Conservation (phyloP, 2,329 filamentous ascomycete species). For the Thielaviopsis populi region DNA sequence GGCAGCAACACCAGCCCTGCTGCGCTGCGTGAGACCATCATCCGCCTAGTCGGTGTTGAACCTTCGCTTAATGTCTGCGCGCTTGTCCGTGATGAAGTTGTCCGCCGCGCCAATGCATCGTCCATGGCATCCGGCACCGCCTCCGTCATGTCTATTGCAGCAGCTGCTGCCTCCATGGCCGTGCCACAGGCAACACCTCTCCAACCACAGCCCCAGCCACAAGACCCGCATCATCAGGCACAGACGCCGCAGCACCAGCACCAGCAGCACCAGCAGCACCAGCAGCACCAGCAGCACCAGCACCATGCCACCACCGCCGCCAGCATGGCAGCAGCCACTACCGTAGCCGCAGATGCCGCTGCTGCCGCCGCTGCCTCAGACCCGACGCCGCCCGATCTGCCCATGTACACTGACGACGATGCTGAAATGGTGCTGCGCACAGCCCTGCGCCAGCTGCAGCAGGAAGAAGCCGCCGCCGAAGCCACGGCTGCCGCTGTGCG, state of each 20-base stretch:
- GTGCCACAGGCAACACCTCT: conserved; percentile 16
- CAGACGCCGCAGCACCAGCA: conserved; percentile 9
- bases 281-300: conserved; percentile 12
- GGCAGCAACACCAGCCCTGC: conserved; percentile 38
- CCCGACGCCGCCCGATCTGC: conserved; percentile 20
- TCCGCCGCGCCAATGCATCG: conserved; percentile 24
- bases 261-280: conserved; percentile 12
- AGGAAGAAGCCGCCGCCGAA: conserved; percentile 43
- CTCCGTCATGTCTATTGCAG: conserved; percentile 10
- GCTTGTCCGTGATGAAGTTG: conserved; percentile 42
- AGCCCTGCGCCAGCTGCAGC: conserved; percentile 42
- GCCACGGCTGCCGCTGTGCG: conserved; percentile 40
- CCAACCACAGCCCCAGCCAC: not conserved
- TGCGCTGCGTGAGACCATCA: conserved; percentile 42
- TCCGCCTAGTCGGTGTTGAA: conserved; percentile 41
- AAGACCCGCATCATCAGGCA: not conserved
- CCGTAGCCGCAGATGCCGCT: conserved; percentile 1
- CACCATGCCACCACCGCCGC: conserved; percentile 10
- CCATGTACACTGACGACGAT: conserved; percentile 36
- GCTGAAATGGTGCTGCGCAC: conserved; percentile 44
- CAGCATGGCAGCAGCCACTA: conserved; percentile 5
- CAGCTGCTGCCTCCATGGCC: conserved; percentile 18
- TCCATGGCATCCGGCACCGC: not conserved
- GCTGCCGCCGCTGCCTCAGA: conserved; percentile 18
- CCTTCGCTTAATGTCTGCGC: conserved; percentile 39